Evolutionary conservation across 495 filamentous ascomycete species (phyloP), one percentile per base, ranked within the genome.

Genomic region (Penicillium paxilli): DNA sequence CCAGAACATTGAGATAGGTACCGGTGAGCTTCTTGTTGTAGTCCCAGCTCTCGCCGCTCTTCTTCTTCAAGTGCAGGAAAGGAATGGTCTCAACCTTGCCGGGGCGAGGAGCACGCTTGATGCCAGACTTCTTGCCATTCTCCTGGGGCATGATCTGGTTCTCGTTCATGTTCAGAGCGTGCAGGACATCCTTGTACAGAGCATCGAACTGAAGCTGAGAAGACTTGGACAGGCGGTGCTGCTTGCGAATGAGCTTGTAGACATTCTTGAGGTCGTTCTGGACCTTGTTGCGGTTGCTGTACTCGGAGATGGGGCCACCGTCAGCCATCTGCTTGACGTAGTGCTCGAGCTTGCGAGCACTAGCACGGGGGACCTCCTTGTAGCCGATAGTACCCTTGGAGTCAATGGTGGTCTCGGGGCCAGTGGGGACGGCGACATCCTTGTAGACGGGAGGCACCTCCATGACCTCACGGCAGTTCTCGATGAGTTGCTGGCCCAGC

Each of bases 281-380:
- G 20, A 98, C 95, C 78, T 98, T 98, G 30, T 90, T 92, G 11
- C 94, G 87, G 76, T 96, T 98, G 67, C 94, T 94, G 70, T 98
- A 98, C 69, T 98, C 94, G 17, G 92, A 96, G 52, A 98, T 92
- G 67, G 96, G 96, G 55, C 94, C 94, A 22, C 94, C 94, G 55
- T 96, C 92, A 1, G 94, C 94, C 94, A 99, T 98, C 68, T 99
- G 93, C 64, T 87, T 89, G 24, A 99, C 94, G 61, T 99, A 99
- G 68, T 97, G 92, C 76, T 99, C 94, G 25, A 99, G 83, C 74
- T 99, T 99, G 48, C 95, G 87, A 64, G 91, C 92, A 65, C 91
- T 95, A 9, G 87, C 77, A 26, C 95, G 84, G n/a, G 91, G 89
- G 14, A 87, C 79, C 73, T 99, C 94, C 60, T 90, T 80, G 67